Conservation (phyloP, 1,284 basidiomycete species). For the Ceratobasidium sp. region DNA sequence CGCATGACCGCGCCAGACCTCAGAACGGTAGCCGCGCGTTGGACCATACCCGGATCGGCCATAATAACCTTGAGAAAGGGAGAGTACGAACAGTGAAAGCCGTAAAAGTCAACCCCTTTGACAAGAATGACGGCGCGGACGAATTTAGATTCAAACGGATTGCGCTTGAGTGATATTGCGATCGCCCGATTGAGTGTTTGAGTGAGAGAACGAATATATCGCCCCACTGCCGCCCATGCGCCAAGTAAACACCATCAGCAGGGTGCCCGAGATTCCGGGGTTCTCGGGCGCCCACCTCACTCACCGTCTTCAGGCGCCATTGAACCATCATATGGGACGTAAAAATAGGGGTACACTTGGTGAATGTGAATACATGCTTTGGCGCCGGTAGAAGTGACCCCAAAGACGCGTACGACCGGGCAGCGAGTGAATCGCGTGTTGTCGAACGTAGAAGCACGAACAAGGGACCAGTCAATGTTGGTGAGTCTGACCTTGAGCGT, state of each 20-base stretch:
- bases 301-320: slow-evolving; percentile 63
- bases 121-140: slow-evolving; percentile 82
- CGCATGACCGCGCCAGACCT: slow-evolving; percentile 84
- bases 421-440: slow-evolving; percentile 63
- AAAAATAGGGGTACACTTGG: slow-evolving; percentile 86
- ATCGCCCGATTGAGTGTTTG: slow-evolving; percentile 82
- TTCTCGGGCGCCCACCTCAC: slow-evolving; percentile 43
- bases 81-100: slow-evolving; percentile 86
- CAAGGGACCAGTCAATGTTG: slow-evolving; percentile 55
- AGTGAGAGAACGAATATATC: slow-evolving; percentile 72
- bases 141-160: slow-evolving; percentile 67
- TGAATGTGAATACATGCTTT: slow-evolving; percentile 92
- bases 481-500: slow-evolving; percentile 53
- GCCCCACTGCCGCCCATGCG: no score
- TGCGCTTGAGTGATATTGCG: slow-evolving; percentile 73
- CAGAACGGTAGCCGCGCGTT: slow-evolving; percentile 77
- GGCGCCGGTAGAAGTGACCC: slow-evolving; percentile 78
- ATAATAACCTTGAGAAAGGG: slow-evolving; percentile 92
- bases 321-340: slow-evolving; percentile 71
- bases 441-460: slow-evolving; percentile 50
- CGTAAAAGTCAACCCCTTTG: slow-evolving; percentile 97
- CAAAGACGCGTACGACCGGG: slow-evolving; percentile 89
- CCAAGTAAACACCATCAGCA: background rate
- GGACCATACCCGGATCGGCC: slow-evolving; percentile 74
- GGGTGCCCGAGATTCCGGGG: background rate